Conservation (phyloP, 768 basidiomycete genomes). For the Hericium rajendrae region DNA sequence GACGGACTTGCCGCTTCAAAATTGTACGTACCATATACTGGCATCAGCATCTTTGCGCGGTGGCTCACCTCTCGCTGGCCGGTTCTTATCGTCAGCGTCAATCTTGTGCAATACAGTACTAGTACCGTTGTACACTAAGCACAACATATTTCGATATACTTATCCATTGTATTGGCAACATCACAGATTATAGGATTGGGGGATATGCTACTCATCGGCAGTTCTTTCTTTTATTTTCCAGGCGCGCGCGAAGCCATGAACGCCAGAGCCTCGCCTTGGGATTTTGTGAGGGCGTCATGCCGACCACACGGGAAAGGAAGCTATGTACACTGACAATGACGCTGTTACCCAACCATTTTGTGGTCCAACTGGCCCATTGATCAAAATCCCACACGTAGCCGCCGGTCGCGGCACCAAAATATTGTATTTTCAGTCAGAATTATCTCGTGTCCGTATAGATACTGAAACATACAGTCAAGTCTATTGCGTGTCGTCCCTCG, state of each 20-base stretch:
- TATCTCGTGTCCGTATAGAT: not conserved
- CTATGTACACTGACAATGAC: too few species aligned
- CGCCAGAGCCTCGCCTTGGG: too few species aligned
- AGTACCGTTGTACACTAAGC: not conserved
- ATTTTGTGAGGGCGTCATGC: too few species aligned
- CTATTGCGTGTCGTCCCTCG: not conserved
- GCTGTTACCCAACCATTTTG: too few species aligned
- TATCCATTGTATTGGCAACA: too few species aligned
- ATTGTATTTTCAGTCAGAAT: not conserved
- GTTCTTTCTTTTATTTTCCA: too few species aligned
- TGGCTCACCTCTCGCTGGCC: conserved; percentile 14
- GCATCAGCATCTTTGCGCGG: not conserved
- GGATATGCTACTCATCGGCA: too few species aligned
- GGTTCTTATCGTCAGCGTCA: conserved; percentile 20
- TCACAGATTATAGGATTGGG: too few species aligned
- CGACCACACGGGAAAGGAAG: too few species aligned
- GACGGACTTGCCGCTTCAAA: conserved; percentile 41
- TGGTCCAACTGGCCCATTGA: too few species aligned
- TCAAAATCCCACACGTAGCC: too few species aligned
- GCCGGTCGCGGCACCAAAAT: not conserved
- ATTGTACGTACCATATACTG: not conserved
- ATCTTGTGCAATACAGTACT: conserved; percentile 22
- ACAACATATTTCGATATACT: not conserved
- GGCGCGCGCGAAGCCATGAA: too few species aligned
- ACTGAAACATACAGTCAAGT: not conserved